phyloP scores from a whole-genome alignment of 2,329 filamentous ascomycete species.

The Ophiostoma ulmi region DNA sequence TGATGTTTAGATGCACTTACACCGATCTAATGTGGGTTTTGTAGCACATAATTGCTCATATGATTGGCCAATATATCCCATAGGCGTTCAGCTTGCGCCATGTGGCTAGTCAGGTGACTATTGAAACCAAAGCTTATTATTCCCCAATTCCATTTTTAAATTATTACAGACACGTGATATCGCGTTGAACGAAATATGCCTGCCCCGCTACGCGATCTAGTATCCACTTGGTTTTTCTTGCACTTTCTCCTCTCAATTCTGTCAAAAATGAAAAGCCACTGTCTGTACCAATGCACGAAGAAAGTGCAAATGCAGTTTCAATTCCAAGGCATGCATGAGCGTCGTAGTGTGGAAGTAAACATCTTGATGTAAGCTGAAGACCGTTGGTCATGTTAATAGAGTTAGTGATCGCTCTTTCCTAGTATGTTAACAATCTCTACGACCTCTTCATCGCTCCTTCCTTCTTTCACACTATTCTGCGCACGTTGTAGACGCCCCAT shows the following conservation, averaged over 20 bases:
- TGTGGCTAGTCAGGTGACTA: neutral
- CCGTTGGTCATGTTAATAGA: neutral
- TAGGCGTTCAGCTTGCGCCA: too few species aligned
- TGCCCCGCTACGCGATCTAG: conserved; percentile 19
- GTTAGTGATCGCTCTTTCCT: neutral
- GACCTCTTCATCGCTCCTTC: conserved; percentile 1
- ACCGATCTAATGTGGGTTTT: neutral
- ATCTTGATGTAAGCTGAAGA: neutral
- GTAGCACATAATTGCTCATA: neutral
- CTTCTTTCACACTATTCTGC: conserved; percentile 13
- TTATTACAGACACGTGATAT: conserved; percentile 18
- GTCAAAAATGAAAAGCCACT: neutral
- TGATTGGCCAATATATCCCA: neutral
- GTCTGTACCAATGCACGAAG: neutral
- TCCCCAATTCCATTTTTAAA: too few species aligned
- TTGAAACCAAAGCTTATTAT: too few species aligned
- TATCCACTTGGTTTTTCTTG: neutral
- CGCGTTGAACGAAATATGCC: conserved; percentile 16
- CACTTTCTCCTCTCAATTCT: neutral
- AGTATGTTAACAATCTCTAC: neutral
- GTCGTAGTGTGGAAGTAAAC: neutral
- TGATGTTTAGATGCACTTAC: neutral
- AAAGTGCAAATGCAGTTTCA: neutral
- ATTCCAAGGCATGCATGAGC: neutral
- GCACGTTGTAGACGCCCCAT: conserved; percentile 17